Evolutionary conservation across 1,139 yeast species (phyloP).

Genomic region (Yamadazyma sp.): DNA sequence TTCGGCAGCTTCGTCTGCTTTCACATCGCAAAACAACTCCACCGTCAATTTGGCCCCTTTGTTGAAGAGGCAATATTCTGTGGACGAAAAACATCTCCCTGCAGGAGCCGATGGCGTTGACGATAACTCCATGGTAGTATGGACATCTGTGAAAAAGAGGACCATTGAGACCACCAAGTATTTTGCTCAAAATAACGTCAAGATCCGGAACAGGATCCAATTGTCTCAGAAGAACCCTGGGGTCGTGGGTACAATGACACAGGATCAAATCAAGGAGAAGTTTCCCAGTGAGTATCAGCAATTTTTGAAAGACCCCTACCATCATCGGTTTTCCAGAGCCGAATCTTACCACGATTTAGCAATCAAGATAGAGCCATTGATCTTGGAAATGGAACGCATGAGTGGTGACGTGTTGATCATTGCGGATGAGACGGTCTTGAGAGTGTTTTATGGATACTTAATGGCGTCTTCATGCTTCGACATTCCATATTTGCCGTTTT

Average conservation of each 20-base stretch:
- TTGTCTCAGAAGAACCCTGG: slow-evolving; percentile 91
- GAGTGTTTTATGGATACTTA: slow-evolving; percentile 88
- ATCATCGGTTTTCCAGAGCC: slow-evolving; percentile 86
- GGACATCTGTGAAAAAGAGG: slow-evolving; percentile 90
- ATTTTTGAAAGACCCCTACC: slow-evolving; percentile 79
- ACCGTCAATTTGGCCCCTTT: slow-evolving; percentile 7
- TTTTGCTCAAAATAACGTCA: slow-evolving; percentile 60
- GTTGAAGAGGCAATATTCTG: slow-evolving; percentile 20
- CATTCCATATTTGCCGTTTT: slow-evolving; percentile 75
- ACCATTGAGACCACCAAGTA: slow-evolving; percentile 77
- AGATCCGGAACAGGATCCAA: slow-evolving; percentile 74
- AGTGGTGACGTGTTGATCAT: slow-evolving; percentile 84
- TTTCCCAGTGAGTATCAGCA: slow-evolving; percentile 73
- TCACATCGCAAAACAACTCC: slow-evolving; percentile 1
- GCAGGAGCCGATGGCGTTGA: slow-evolving; percentile 50
- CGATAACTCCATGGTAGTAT: slow-evolving; percentile 63
- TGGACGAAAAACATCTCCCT: slow-evolving; percentile 41
- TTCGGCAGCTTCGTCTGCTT: neutral
- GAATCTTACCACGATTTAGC: slow-evolving; percentile 97
- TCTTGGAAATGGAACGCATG: slow-evolving; percentile 90
- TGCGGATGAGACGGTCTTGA: slow-evolving; percentile 88
- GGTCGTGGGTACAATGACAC: slow-evolving; percentile 67
- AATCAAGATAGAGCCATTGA: slow-evolving; percentile 87
- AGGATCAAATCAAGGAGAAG: slow-evolving; percentile 54
- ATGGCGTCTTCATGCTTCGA: slow-evolving; percentile 90